phyloP scores from a whole-genome alignment of 2,329 filamentous ascomycete genomes.

The Graphilbum sp. region DNA sequence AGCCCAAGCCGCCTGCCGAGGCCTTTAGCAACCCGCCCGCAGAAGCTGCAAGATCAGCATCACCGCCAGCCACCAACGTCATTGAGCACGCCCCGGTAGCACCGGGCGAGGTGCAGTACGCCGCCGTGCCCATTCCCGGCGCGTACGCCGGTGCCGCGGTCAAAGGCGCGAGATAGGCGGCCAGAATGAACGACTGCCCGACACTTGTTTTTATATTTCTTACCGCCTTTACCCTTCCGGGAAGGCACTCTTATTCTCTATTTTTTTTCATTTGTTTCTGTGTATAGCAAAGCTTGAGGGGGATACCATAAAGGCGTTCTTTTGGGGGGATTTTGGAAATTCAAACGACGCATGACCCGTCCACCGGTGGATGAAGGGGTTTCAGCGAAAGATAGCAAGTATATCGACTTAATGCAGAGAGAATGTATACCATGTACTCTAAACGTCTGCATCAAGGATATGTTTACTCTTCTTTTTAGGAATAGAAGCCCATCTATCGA shows the following conservation, averaged over 20 bases:
- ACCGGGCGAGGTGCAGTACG: conserved; percentile 72
- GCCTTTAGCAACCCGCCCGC: conserved; percentile 16
- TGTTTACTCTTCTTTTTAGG: too few species aligned
- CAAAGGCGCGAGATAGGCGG: conserved; percentile 24
- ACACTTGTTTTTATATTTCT: not conserved
- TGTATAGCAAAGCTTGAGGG: not conserved
- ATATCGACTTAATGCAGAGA: too few species aligned
- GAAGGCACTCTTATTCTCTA: too few species aligned
- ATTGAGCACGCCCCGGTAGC: conserved; percentile 53
- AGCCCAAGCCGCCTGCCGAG: conserved; percentile 44
- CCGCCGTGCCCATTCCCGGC: conserved; percentile 72
- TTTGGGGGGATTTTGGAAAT: not conserved
- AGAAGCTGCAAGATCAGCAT: conserved; percentile 11
- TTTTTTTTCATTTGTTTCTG: too few species aligned
- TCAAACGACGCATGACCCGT: not conserved
- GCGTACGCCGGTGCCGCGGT: conserved; percentile 50
- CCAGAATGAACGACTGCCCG: not conserved
- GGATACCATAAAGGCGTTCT: not conserved
- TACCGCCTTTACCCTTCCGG: too few species aligned
- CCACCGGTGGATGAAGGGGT: too few species aligned
- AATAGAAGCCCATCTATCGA: too few species aligned
- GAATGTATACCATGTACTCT: too few species aligned
- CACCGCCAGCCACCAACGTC: conserved; percentile 20
- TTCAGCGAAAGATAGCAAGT: too few species aligned
- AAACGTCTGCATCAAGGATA: too few species aligned